Percentiles rank a stretch among this genome's conserved stretches.
Evolutionary conservation across 306 rosid genomes (phyloP).

Genomic region (Crotalaria pallida): DNA sequence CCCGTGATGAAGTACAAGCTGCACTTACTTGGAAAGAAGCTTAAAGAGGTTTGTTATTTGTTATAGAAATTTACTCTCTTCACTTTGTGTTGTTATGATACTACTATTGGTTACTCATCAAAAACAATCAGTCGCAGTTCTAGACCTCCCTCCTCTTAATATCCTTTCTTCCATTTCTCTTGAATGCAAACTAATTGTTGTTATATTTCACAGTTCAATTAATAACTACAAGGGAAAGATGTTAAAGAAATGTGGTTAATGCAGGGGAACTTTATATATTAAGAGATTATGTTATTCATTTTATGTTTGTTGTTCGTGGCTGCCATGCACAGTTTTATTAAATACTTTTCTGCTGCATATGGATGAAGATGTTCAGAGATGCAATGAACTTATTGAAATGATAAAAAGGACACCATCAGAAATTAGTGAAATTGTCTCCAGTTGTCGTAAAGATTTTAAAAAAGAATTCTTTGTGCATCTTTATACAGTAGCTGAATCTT

Average conservation of each 20-base stretch:
- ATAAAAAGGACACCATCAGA: constrained; percentile 42
- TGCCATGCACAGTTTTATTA: not conserved
- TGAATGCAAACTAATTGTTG: not conserved
- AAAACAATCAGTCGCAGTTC: not conserved
- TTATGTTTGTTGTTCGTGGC: constrained; percentile 10
- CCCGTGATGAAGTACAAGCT: constrained; percentile 55
- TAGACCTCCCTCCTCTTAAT: not conserved
- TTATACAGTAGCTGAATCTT: constrained; percentile 64
- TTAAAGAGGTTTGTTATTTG: constrained; percentile 53
- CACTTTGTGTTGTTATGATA: not conserved
- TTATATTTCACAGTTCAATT: not conserved
- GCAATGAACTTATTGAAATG: constrained; percentile 52
- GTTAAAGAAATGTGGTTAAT: not conserved
- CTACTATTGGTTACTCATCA: not conserved
- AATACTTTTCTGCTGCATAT: constrained; percentile 36
- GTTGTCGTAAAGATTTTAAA: constrained; percentile 69
- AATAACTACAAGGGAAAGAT: not conserved
- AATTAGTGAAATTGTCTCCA: constrained; percentile 50
- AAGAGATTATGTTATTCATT: not conserved
- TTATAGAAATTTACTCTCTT: not conserved
- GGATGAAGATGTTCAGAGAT: constrained; percentile 77
- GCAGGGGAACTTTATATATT: not conserved
- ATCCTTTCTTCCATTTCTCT: not conserved
- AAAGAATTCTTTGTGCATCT: constrained; percentile 79
- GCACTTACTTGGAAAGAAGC: constrained; percentile 60